Conservation (phyloP, 2,329 filamentous ascomycete species). For the Chaetothyriales sp. region DNA sequence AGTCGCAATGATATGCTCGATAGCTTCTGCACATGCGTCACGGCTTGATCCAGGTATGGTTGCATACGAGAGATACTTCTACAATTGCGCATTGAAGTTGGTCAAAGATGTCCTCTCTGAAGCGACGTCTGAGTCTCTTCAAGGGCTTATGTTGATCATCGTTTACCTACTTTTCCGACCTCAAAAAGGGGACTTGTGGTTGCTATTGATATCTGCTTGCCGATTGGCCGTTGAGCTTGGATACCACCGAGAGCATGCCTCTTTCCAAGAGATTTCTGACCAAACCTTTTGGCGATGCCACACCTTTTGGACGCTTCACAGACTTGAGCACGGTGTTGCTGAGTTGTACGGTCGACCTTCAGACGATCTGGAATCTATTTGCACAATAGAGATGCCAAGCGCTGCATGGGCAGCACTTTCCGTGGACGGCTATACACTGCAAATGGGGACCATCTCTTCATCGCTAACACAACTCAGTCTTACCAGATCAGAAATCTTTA, state of each 20-base stretch:
- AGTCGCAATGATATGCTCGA: too few species aligned
- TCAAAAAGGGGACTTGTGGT: constrained; percentile 14
- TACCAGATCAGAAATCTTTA: constrained; percentile 22
- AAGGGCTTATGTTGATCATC: constrained; percentile 11
- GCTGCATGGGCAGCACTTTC: not conserved
- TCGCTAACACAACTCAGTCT: constrained; percentile 21
- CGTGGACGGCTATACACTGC: constrained; percentile 8
- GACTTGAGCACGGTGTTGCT: constrained; percentile 23
- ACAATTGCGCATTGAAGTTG: constrained; percentile 24
- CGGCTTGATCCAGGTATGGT: too few species aligned
- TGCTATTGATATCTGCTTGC: constrained; percentile 15
- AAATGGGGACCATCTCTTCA: too few species aligned
- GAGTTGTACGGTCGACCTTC: constrained; percentile 24
- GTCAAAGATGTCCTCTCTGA: constrained; percentile 17
- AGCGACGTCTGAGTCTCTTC: constrained; percentile 9
- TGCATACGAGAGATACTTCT: too few species aligned
- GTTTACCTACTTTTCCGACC: constrained; percentile 14
- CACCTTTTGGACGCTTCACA: constrained; percentile 24
- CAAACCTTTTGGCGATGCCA: too few species aligned
- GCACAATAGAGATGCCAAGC: constrained; percentile 21
- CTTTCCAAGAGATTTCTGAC: constrained; percentile 7
- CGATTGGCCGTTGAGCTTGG: constrained; percentile 20
- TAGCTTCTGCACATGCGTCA: too few species aligned
- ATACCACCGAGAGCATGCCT: constrained; percentile 20
- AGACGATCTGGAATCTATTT: constrained; percentile 23